Conservation (phyloP, 345 rosid genomes). For the Geranium brycei region DNA sequence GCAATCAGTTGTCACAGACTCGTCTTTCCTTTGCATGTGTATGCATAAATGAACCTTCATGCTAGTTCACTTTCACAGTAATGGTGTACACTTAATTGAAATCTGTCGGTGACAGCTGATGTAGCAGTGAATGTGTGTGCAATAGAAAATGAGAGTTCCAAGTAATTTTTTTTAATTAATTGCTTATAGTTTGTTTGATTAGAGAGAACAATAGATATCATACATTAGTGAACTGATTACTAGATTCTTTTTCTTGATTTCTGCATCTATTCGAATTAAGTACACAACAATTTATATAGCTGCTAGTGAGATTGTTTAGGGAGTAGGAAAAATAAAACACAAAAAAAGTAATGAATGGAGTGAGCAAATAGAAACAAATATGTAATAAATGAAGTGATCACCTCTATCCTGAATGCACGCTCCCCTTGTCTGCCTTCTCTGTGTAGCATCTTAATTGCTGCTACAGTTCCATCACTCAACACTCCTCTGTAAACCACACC, state of each 20-base stretch:
- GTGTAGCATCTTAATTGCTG: constrained; percentile 60
- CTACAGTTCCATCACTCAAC: constrained; percentile 60
- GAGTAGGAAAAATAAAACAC: constrained; percentile 2
- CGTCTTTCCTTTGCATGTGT: too few relatives aligned
- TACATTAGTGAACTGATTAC: too few relatives aligned
- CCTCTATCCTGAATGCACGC: constrained; percentile 80
- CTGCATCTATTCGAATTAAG: background rate
- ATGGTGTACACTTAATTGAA: too few relatives aligned
- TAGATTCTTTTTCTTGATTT: background rate
- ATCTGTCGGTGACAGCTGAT: too few relatives aligned
- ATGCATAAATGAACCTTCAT: background rate
- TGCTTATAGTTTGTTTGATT: background rate
- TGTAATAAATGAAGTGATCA: constrained; percentile 35
- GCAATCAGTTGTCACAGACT: too few relatives aligned
- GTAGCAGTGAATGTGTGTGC: too few relatives aligned
- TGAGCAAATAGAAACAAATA: constrained; percentile 9
- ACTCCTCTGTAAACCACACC: constrained; percentile 65
- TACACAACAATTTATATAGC: background rate
- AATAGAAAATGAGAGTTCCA: too few relatives aligned
- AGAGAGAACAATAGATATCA: background rate
- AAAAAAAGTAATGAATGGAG: background rate
- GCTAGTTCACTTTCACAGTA: background rate
- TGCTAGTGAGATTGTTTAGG: background rate
- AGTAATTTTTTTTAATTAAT: too few relatives aligned
- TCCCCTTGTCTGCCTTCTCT: constrained; percentile 61